Evolutionary conservation across 106 monocot genomes (phyloP).

Genomic region (Narthecium ossifragum): DNA sequence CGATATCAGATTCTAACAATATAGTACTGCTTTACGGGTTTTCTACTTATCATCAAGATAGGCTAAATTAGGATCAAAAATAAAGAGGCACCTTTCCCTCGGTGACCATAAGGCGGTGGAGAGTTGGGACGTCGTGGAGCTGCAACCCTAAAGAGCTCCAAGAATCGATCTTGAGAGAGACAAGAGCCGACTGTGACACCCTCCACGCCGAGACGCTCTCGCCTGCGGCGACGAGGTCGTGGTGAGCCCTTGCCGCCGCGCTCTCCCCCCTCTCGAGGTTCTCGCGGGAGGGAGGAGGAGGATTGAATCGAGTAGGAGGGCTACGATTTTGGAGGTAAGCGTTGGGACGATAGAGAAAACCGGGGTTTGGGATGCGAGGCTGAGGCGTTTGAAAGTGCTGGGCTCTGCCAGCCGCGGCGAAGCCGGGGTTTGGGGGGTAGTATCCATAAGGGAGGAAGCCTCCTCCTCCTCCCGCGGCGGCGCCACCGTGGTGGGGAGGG

Average conservation of each 20-base stretch:
- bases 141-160: conserved; percentile 78
- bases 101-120: conserved; percentile 35
- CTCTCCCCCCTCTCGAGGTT: conserved; percentile 29
- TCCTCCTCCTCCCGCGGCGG: not conserved
- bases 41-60: too few species aligned
- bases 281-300: not conserved
- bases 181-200: conserved; percentile 61
- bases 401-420: not conserved
- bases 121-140: conserved; percentile 55
- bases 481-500: not conserved
- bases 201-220: conserved; percentile 70
- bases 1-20: too few species aligned
- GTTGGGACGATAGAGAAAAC: not conserved
- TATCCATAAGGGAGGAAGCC: not conserved
- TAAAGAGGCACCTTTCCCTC: conserved; percentile 63
- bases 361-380: conserved; percentile 15
- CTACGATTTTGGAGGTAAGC: conserved; percentile 1
- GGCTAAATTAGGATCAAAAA: not conserved
- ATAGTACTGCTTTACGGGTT: too few species aligned
- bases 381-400: not conserved
- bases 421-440: conserved; percentile 22
- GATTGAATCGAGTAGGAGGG: not conserved
- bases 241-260: conserved; percentile 49
- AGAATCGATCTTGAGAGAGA: conserved; percentile 45
- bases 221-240: conserved; percentile 42